phyloP scores from a whole-genome alignment of 352 stramenopile genomes.

The Phytophthora melonis region DNA sequence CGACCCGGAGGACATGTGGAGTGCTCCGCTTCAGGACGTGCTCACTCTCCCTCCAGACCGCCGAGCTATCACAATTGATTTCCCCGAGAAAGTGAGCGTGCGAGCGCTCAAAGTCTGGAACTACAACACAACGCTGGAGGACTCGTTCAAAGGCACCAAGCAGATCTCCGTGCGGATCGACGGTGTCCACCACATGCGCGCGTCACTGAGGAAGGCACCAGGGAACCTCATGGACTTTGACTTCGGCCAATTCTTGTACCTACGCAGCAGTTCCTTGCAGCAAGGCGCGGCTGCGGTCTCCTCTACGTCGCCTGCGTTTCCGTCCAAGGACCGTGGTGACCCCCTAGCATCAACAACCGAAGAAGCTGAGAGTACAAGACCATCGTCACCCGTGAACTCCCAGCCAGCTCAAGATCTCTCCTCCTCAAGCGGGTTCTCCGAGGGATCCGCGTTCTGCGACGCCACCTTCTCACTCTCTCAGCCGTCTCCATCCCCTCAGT shows the following conservation, averaged over 20 bases:
- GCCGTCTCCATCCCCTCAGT: constrained; percentile 13
- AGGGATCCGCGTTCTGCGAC: constrained; percentile 19
- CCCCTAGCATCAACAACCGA: constrained; percentile 5
- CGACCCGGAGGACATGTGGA: constrained; percentile 71
- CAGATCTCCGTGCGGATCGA: constrained; percentile 67
- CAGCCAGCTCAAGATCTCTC: neutral
- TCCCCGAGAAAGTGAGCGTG: constrained; percentile 53
- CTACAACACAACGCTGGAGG: constrained; percentile 80
- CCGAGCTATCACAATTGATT: constrained; percentile 59
- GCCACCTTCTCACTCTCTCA: constrained; percentile 17
- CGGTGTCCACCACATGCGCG: constrained; percentile 49
- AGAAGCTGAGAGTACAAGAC: constrained; percentile 23
- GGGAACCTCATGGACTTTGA: constrained; percentile 84
- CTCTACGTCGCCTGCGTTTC: constrained; percentile 12
- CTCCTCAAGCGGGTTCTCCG: constrained; percentile 7
- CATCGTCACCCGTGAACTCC: constrained; percentile 17
- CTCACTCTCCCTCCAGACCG: constrained; percentile 46
- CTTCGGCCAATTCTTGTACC: constrained; percentile 85
- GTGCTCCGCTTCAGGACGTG: constrained; percentile 49
- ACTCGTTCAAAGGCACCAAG: constrained; percentile 83
- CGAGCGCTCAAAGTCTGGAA: constrained; percentile 81
- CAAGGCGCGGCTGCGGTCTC: neutral
- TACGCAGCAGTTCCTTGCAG: constrained; percentile 35
- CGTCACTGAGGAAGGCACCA: constrained; percentile 82
- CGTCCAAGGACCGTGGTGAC: constrained; percentile 22